phyloP scores from a whole-genome alignment of 371 early-diverging fungal species.

The Haplosporangium sp. region DNA sequence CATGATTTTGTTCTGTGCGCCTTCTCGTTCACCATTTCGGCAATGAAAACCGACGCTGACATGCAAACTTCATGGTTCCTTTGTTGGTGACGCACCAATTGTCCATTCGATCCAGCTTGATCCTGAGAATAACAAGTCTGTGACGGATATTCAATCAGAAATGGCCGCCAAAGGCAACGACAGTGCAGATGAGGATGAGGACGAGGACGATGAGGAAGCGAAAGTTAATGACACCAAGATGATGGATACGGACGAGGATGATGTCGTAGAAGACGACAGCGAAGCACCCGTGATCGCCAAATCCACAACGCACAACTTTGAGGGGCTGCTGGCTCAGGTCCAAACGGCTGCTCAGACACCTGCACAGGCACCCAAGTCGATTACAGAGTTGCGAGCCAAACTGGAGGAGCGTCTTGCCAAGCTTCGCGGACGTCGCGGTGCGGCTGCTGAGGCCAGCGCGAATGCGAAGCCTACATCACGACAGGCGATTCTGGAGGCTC shows the following conservation, averaged over 20 bases:
- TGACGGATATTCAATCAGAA: slow-evolving; percentile 63
- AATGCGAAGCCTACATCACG: slow-evolving; percentile 68
- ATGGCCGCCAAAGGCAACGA: slow-evolving; percentile 51
- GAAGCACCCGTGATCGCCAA: slow-evolving; percentile 52
- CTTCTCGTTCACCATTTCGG: neutral
- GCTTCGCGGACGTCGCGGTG: slow-evolving; percentile 77
- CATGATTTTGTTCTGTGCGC: neutral
- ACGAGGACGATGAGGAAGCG: slow-evolving; percentile 48
- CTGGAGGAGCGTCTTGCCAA: slow-evolving; percentile 78
- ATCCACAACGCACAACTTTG: slow-evolving; percentile 53
- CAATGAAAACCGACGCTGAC: slow-evolving; percentile 5
- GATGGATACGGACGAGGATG: slow-evolving; percentile 49
- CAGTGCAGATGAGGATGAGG: slow-evolving; percentile 42
- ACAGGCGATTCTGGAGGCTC: slow-evolving; percentile 80
- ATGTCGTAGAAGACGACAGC: slow-evolving; percentile 43
- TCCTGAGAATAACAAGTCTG: slow-evolving; percentile 64
- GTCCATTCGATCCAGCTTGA: slow-evolving; percentile 53
- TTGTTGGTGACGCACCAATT: neutral
- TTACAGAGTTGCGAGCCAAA: slow-evolving; percentile 75
- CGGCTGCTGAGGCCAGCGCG: slow-evolving; percentile 55
- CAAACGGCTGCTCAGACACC: slow-evolving; percentile 46
- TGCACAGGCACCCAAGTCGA: slow-evolving; percentile 57
- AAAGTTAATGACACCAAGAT: slow-evolving; percentile 52
- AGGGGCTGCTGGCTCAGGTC: slow-evolving; percentile 48
- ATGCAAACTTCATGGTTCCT: neutral